Evolutionary conservation across 2,329 filamentous ascomycete genomes (phyloP).

Genomic region (Zelopaecilomyces penicillatus): DNA sequence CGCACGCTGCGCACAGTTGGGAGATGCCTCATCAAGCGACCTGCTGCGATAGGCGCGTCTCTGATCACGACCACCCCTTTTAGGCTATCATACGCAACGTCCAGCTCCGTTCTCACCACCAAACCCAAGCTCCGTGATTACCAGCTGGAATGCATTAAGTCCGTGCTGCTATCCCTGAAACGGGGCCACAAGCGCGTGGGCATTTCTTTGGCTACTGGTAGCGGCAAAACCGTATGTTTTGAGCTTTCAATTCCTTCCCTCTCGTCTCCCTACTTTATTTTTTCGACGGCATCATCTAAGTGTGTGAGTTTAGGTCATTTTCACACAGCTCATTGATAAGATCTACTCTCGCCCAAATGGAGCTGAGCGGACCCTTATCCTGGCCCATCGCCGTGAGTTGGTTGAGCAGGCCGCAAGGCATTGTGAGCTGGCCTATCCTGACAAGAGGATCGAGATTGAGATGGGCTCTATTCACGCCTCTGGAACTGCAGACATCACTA

Average conservation of each 20-base stretch:
- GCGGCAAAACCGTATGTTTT: constrained; percentile 69
- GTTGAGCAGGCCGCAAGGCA: constrained; percentile 90
- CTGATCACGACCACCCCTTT: constrained; percentile 7
- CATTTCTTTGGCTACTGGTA: constrained; percentile 78
- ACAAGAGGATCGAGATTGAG: constrained; percentile 78
- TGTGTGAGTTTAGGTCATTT: constrained; percentile 60
- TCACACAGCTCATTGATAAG: constrained; percentile 86
- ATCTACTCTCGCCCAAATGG: constrained; percentile 46
- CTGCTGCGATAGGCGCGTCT: constrained; percentile 6
- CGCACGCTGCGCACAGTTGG: constrained; percentile 25
- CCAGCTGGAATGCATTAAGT: constrained; percentile 84
- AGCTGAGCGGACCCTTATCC: constrained; percentile 70
- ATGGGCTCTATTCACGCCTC: constrained; percentile 74
- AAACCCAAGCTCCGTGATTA: constrained; percentile 65
- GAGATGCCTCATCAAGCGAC: constrained; percentile 19
- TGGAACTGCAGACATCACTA: constrained; percentile 80
- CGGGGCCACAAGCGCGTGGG: constrained; percentile 72
- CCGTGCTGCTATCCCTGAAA: constrained; percentile 61
- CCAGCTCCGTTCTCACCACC: constrained; percentile 7
- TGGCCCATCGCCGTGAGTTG: constrained; percentile 86
- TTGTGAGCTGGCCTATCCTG: constrained; percentile 71
- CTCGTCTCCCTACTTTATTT: not conserved
- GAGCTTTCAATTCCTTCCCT: not conserved
- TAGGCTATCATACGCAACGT: constrained; percentile 10
- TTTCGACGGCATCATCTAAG: not conserved